Percentiles rank a stretch among this genome's conserved stretches.
Conservation (phyloP, 169 alveolate genomes). For the Eimeria falciformis region DNA sequence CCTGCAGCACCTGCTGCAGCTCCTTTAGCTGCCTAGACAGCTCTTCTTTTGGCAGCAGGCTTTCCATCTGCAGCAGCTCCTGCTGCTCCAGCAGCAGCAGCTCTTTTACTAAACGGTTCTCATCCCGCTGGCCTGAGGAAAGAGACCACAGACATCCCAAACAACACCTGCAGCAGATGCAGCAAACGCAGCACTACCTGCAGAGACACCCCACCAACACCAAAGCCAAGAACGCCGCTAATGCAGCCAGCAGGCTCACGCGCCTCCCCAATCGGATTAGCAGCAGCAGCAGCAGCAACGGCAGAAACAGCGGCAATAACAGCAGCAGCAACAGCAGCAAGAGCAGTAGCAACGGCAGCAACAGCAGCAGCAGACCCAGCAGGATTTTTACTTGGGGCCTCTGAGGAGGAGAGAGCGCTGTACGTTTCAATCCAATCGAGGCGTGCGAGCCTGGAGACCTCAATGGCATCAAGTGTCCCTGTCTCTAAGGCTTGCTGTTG, state of each 20-base stretch:
- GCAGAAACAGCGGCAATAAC: not conserved
- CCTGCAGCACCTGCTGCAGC: conserved; percentile 54
- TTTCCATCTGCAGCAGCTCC: not conserved
- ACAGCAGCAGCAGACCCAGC: conserved; percentile 32
- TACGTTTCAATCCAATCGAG: too few relatives aligned
- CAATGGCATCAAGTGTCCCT: not conserved
- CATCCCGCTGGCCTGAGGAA: not conserved
- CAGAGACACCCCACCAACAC: not conserved
- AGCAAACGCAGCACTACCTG: not conserved
- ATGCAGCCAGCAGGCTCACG: too few relatives aligned
- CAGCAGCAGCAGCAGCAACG: conserved; percentile 21
- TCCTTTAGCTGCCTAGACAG: conserved; percentile 8
- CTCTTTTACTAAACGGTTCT: not conserved
- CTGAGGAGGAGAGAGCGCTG: not conserved
- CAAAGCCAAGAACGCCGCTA: too few relatives aligned
- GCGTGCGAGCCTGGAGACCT: too few relatives aligned
- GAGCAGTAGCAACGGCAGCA: conserved; percentile 40
- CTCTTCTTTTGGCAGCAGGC: not conserved
- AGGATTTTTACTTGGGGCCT: not conserved
- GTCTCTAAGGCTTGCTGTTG: not conserved
- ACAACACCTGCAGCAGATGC: conserved; percentile 15
- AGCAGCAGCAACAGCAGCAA: conserved; percentile 15
- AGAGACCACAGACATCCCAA: not conserved
- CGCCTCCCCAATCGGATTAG: too few relatives aligned
- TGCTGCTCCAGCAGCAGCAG: not conserved